Evolutionary conservation across 306 rosid species (phyloP), one percentile per base, ranked within the genome.

Genomic region (Phaseolus lunatus): DNA sequence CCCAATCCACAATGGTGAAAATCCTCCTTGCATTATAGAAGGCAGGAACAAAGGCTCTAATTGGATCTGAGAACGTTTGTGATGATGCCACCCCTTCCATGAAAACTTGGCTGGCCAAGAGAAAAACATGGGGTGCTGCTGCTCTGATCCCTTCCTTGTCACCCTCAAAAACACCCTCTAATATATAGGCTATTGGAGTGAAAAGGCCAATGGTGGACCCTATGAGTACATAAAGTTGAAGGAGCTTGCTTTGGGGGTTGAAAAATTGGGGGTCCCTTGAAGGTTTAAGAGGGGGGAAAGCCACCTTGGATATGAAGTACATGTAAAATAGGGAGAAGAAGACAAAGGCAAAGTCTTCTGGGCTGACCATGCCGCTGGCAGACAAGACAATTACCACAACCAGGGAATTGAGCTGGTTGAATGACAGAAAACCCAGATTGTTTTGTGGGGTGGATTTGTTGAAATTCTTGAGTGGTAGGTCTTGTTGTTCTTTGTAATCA

Each of bases 61-160:
- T 62, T 0, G 98, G 98, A 0, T 81, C 59, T 14, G 97, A 92
- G 50, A 92, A 92, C 7, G 80, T 35, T 15, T 67, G 87, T 0
- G 84, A 72, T 72, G 81, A 83, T 3, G 89, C 90, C n/a, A 92
- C 41, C 2, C 97, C 98, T 84, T 95, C 97, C 96, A 92, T 87
- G 85, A 95, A 92, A 7, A 89, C 86, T 62, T 92, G 97, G 63
- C 97, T 92, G 0, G 96, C 85, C 68, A 95, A 83, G 5, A 92
- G 91, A 43, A 95, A 90, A 44, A 95, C 87, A 57, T 95, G 97
- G 1, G 98, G 97, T 44, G 92, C 47, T 13, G 98, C 98, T 1
- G 97, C 97, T 20, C 86, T 86, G 50, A 92, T 88, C 12, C 96
- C 97, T 81, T 90, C 83, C 54, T 87, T 89, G 81, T 95, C 97